Evolutionary conservation across 2,329 filamentous ascomycete species (phyloP).

Genomic region (Fusarium chuoi): DNA sequence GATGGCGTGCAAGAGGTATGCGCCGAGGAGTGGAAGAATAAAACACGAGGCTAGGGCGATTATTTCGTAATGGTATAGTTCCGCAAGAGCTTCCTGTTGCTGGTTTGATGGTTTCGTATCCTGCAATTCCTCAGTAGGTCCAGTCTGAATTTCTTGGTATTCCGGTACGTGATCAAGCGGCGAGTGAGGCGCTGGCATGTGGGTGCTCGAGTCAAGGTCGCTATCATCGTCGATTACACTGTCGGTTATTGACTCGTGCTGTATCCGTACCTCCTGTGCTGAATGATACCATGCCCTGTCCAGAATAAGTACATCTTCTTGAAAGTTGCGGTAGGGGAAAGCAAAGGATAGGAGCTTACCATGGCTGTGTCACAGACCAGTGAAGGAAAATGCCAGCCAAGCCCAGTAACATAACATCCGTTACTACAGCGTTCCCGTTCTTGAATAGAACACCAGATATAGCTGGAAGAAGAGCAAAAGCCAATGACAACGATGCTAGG

Average conservation of each 20-base stretch:
- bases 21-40: slow-evolving; percentile 78
- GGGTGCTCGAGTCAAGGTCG: slow-evolving; percentile 50
- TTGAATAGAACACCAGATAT: slow-evolving; percentile 86
- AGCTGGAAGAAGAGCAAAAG: slow-evolving; percentile 85
- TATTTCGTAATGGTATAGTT: slow-evolving; percentile 80
- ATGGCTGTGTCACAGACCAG: slow-evolving; percentile 91
- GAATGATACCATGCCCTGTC: slow-evolving; percentile 72
- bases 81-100: slow-evolving; percentile 60
- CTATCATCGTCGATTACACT: slow-evolving; percentile 58
- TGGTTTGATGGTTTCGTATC: slow-evolving; percentile 29
- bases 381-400: slow-evolving; percentile 88
- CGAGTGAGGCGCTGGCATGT: slow-evolving; percentile 27
- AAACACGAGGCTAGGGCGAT: slow-evolving; percentile 83
- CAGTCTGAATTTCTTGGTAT: slow-evolving; percentile 43
- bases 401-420: slow-evolving; percentile 83
- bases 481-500: slow-evolving; percentile 84
- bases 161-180: slow-evolving; percentile 58
- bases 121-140: slow-evolving; percentile 22
- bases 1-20: slow-evolving; percentile 84
- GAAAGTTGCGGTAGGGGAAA: background rate
- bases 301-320: slow-evolving; percentile 9
- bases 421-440: slow-evolving; percentile 84
- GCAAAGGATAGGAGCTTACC: slow-evolving; percentile 62
- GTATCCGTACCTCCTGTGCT: slow-evolving; percentile 70
- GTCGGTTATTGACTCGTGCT: slow-evolving; percentile 57